Evolutionary conservation across 768 basidiomycete species (phyloP).

Genomic region (Amanita pallidorosea): DNA sequence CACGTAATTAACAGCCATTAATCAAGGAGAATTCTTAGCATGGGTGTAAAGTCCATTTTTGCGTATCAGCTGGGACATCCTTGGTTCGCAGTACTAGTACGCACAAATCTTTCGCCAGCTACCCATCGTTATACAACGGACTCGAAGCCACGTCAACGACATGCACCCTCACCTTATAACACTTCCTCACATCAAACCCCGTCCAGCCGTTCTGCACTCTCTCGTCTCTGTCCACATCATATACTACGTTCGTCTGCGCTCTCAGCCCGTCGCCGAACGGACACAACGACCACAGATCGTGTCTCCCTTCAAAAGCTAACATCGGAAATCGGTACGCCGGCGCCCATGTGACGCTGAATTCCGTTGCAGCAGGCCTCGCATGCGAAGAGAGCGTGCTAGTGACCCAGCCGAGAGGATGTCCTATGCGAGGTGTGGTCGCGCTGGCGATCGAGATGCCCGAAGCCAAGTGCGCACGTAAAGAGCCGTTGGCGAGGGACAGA

Average conservation of each 20-base stretch:
- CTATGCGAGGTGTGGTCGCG: slow-evolving; percentile 23
- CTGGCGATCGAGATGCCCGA: slow-evolving; percentile 27
- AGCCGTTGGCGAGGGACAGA: slow-evolving; percentile 25
- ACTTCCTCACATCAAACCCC: slow-evolving; percentile 16
- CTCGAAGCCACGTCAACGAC: slow-evolving; percentile 9
- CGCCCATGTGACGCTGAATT: slow-evolving; percentile 21
- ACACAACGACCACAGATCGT: slow-evolving; percentile 30
- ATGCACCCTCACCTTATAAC: slow-evolving; percentile 22
- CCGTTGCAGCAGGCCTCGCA: slow-evolving; percentile 19
- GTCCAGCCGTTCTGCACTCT: slow-evolving; percentile 9
- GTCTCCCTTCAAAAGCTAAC: slow-evolving; percentile 21
- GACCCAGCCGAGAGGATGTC: slow-evolving; percentile 23
- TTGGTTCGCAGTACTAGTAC: no score
- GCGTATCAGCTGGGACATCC: no score
- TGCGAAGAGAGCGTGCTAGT: slow-evolving; percentile 18
- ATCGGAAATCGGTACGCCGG: slow-evolving; percentile 13
- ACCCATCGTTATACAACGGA: neutral
- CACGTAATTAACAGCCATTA: no score
- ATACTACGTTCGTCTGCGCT: slow-evolving; percentile 26
- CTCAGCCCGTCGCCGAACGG: slow-evolving; percentile 13
- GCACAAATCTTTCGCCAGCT: no score
- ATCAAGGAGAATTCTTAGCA: no score
- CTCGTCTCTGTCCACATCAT: slow-evolving; percentile 17
- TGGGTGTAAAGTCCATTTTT: no score
- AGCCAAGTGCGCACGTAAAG: slow-evolving; percentile 25